Conservation (phyloP, 176 grass and related monocot species). For the Triticum turgidum region DNA sequence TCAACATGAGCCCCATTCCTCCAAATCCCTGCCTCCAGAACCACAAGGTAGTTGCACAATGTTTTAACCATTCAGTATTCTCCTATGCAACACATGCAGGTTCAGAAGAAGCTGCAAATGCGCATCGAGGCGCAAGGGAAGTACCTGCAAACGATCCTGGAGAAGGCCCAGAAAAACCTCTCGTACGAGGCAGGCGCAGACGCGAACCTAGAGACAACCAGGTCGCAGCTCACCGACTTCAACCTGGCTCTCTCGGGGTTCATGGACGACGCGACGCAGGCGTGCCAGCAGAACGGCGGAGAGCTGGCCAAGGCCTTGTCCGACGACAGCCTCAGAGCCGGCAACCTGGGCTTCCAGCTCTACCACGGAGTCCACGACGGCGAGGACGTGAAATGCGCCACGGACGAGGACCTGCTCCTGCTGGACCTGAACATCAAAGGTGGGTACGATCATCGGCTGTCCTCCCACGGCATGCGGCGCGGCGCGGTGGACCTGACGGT, state of each 20-base stretch:
- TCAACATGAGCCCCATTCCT: neutral
- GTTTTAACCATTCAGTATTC: neutral
- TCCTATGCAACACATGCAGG: constrained; percentile 29
- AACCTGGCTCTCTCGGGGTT: constrained; percentile 68
- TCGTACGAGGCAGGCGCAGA: constrained; percentile 42
- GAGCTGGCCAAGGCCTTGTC: constrained; percentile 44
- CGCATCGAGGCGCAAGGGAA: constrained; percentile 98
- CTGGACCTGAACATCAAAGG: constrained; percentile 90
- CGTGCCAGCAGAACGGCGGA: constrained; percentile 42
- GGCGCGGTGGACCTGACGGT: constrained; percentile 48
- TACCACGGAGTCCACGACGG: constrained; percentile 37
- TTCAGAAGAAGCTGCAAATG: constrained; percentile 94
- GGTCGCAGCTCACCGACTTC: constrained; percentile 60
- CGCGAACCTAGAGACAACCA: constrained; percentile 50
- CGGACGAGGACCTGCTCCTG: constrained; percentile 43
- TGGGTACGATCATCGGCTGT: constrained; percentile 47
- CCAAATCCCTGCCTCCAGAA: neutral
- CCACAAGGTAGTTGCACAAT: neutral
- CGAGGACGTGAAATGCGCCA: constrained; percentile 43
- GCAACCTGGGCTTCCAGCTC: constrained; percentile 42
- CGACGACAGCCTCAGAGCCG: constrained; percentile 42
- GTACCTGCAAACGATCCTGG: constrained; percentile 76
- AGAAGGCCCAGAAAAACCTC: constrained; percentile 72
- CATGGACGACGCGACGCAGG: constrained; percentile 52
- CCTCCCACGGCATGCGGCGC: constrained; percentile 37